Conservation (phyloP, 495 filamentous ascomycete genomes). For the Penicillium arizonense region DNA sequence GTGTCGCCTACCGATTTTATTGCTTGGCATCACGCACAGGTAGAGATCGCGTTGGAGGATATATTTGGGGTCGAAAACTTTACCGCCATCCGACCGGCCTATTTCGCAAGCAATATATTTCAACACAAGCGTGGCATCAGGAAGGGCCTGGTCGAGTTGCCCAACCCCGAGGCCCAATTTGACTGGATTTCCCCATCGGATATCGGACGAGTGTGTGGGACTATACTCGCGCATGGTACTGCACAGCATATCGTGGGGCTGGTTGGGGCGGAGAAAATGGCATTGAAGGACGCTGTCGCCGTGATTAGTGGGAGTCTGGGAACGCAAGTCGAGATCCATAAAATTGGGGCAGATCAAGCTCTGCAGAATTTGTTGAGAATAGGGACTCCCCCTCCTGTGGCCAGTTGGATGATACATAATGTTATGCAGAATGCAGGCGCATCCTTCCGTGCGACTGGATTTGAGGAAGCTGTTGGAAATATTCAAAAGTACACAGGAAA, state of each 20-base stretch:
- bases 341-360: constrained; percentile 4
- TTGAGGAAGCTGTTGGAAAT: constrained; percentile 1
- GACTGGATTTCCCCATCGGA: constrained; percentile 19
- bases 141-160: constrained; percentile 4
- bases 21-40: constrained; percentile 9
- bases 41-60: constrained; percentile 17
- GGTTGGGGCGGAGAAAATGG: constrained; percentile 6
- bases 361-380: neutral
- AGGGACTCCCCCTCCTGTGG: neutral
- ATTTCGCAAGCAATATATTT: constrained; percentile 15
- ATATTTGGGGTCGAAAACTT: constrained; percentile 14
- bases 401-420: constrained; percentile 4
- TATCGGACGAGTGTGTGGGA: constrained; percentile 12
- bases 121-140: constrained; percentile 4
- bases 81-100: constrained; percentile 10
- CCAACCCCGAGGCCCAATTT: constrained; percentile 1
- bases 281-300: constrained; percentile 5
- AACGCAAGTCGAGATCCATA: constrained; percentile 7
- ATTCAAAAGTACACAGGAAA: constrained; percentile 13
- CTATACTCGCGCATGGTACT: constrained; percentile 2
- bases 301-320: constrained; percentile 5
- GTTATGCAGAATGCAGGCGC: neutral
- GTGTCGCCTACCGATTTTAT: constrained; percentile 3
- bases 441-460: neutral
- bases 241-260: constrained; percentile 10